These are phyloP conservation scores for Colletotrichum aenigma DNA, from an alignment of 2,329 filamentous ascomycete species.

Conservation along the genomic window DNA sequence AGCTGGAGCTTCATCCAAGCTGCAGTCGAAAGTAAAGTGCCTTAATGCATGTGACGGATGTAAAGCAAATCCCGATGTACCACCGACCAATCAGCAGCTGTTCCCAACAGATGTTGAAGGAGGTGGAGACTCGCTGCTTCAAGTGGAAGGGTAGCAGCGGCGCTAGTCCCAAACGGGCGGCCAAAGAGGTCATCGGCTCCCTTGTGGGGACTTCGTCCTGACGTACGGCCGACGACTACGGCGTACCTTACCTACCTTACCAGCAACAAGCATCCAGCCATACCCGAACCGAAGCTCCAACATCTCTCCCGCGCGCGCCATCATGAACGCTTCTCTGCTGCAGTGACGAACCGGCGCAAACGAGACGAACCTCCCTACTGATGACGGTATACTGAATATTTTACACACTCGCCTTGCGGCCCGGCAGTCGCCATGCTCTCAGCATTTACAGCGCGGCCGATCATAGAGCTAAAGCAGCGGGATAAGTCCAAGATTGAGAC, in stretches of 20 bases:
- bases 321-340: constrained; percentile 7
- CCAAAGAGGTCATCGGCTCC: constrained; percentile 17
- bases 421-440: constrained; percentile 79
- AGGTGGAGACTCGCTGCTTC: constrained; percentile 6
- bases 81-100: neutral
- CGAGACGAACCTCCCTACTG: neutral
- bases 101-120: neutral
- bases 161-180: neutral
- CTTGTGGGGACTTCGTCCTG: constrained; percentile 15
- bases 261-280: constrained; percentile 1
- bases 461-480: constrained; percentile 93
- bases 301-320: neutral
- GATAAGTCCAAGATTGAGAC: constrained; percentile 98
- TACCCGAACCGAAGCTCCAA: constrained; percentile 11
- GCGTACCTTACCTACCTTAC: constrained; percentile 6
- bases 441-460: constrained; percentile 93
- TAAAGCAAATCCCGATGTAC: neutral
- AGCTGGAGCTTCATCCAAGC: neutral
- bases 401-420: constrained; percentile 31
- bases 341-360: neutral
- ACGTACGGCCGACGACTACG: constrained; percentile 4
- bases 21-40: constrained; percentile 1
- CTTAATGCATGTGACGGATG: constrained; percentile 3
- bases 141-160: neutral
- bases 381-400: constrained; percentile 7